Conservation (phyloP, 2,329 filamentous ascomycete genomes). For the Daldinia sp. region DNA sequence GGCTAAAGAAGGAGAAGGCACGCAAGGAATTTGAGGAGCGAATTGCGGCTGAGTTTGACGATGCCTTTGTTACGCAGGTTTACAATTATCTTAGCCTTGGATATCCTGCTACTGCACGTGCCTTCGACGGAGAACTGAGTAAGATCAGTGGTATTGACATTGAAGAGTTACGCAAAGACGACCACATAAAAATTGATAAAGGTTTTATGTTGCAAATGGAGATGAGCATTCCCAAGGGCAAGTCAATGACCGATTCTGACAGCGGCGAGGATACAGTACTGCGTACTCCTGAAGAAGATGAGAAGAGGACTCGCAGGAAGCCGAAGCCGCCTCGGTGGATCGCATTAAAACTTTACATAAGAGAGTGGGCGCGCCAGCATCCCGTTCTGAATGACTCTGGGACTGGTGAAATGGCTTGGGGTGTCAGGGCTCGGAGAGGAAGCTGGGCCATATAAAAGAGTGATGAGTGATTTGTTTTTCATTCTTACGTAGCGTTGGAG, state of each 20-base stretch:
- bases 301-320: constrained; percentile 60
- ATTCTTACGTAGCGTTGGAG: constrained; percentile 23
- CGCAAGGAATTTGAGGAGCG: constrained; percentile 65
- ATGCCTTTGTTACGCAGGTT: constrained; percentile 91
- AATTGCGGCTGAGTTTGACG: constrained; percentile 77
- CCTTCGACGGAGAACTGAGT: constrained; percentile 86
- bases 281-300: constrained; percentile 56
- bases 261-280: constrained; percentile 49
- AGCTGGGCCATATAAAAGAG: constrained; percentile 75
- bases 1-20: constrained; percentile 62
- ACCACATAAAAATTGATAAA: constrained; percentile 65
- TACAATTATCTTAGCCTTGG: constrained; percentile 97
- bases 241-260: constrained; percentile 43
- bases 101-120: constrained; percentile 85
- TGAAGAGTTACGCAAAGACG: constrained; percentile 79
- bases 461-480: not conserved
- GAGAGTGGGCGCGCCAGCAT: constrained; percentile 90
- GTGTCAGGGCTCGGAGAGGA: constrained; percentile 73
- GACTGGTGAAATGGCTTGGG: constrained; percentile 74
- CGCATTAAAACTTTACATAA: constrained; percentile 84
- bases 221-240: constrained; percentile 51
- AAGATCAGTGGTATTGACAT: constrained; percentile 81
- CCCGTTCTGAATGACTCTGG: constrained; percentile 73
- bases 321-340: constrained; percentile 74
- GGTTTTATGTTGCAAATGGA: constrained; percentile 78